phyloP scores from a whole-genome alignment of 2,329 filamentous ascomycete genomes.

The Penicillium freii region DNA sequence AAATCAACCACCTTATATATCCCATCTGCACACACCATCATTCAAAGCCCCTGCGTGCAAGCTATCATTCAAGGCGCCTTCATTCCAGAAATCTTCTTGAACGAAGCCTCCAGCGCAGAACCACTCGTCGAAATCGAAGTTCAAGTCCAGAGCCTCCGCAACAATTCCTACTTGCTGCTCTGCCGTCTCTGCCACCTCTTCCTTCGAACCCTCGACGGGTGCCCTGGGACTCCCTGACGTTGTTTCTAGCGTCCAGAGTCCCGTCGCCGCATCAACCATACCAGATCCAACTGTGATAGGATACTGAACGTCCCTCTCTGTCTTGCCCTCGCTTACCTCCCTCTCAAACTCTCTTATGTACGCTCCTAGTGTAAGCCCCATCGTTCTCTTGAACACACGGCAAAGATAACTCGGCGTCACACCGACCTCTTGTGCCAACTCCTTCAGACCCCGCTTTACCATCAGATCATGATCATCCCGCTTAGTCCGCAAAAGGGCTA shows the following conservation, averaged over 20 bases:
- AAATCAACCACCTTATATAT: not conserved
- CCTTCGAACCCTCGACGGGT: not conserved
- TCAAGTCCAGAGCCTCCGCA: not conserved
- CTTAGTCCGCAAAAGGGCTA: not conserved
- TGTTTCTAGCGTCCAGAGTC: not conserved
- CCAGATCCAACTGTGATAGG: not conserved
- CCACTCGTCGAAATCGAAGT: not conserved
- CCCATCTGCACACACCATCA: not conserved
- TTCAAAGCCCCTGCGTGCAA: not conserved
- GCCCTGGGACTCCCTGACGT: not conserved
- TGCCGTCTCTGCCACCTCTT: not conserved
- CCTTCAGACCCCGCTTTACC: not conserved
- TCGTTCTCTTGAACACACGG: not conserved
- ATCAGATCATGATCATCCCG: not conserved
- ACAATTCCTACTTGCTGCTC: not conserved
- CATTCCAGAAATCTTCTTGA: not conserved
- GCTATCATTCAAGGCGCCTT: not conserved
- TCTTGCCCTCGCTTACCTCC: not conserved
- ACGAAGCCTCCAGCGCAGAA: not conserved
- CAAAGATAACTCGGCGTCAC: not conserved
- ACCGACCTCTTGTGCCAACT: not conserved
- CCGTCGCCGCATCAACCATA: not conserved
- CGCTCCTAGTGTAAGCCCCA: not conserved
- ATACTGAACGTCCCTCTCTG: not conserved
- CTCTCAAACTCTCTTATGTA: not conserved